Percentiles rank a stretch among this genome's conserved stretches.
Conservation (phyloP, 148 eudicot species). For the Rhododendron kiyosumense region DNA sequence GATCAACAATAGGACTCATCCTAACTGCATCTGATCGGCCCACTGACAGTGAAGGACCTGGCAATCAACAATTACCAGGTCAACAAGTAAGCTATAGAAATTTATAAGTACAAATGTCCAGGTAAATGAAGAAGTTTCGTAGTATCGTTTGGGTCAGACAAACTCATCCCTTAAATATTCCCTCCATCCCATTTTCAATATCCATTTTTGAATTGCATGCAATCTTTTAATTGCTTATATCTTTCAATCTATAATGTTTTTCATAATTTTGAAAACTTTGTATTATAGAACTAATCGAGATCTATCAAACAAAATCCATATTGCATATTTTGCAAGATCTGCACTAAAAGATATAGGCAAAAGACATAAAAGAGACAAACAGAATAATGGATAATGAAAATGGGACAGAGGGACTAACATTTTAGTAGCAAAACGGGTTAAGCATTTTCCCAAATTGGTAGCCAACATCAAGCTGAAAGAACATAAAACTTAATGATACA, state of each 20-base stretch:
- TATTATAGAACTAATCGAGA: no score
- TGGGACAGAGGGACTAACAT: neutral
- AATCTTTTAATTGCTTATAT: no score
- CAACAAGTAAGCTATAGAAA: neutral
- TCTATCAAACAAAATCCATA: no score
- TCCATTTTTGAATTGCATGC: no score
- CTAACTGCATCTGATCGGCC: slow-evolving; percentile 63
- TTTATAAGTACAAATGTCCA: neutral
- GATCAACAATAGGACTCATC: slow-evolving; percentile 42
- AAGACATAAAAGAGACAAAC: no score
- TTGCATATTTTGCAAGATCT: no score
- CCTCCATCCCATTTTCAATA: no score
- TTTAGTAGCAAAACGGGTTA: neutral
- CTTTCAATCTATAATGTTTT: no score
- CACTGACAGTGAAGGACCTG: slow-evolving; percentile 71
- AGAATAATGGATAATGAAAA: no score
- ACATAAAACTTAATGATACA: neutral
- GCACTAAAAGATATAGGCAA: no score
- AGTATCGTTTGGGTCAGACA: neutral
- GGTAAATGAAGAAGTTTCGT: neutral
- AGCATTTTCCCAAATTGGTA: neutral
- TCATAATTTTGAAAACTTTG: no score
- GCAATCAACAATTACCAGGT: slow-evolving; percentile 8
- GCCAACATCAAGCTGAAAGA: neutral
- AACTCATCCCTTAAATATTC: neutral